These are phyloP conservation scores for Pseudoperonospora humuli DNA, from an alignment of 352 stramenopile genomes.

Conservation along the genomic window DNA sequence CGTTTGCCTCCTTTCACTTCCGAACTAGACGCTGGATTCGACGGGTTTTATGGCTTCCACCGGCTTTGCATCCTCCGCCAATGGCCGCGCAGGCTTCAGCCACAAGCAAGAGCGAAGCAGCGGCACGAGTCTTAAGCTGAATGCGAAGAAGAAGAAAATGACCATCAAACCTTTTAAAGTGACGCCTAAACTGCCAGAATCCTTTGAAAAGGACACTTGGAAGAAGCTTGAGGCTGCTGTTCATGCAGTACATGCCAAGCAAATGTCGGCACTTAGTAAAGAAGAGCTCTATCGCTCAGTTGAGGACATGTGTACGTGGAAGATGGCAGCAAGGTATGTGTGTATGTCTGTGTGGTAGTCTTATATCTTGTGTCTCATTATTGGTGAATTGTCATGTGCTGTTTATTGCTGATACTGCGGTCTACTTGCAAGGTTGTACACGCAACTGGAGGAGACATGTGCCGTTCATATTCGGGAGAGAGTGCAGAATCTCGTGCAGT, in stretches of 20 bases:
- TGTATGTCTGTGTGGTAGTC: neutral
- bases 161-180: slow-evolving; percentile 83
- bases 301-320: slow-evolving; percentile 91
- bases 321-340: slow-evolving; percentile 65
- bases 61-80: slow-evolving; percentile 15
- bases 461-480: slow-evolving; percentile 48
- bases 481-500: slow-evolving; percentile 53
- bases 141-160: slow-evolving; percentile 68
- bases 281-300: slow-evolving; percentile 82
- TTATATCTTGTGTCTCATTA: neutral
- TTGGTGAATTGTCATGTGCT: neutral
- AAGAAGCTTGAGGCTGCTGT: slow-evolving; percentile 58
- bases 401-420: neutral
- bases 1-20: neutral
- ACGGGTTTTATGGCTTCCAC: slow-evolving; percentile 20
- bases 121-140: slow-evolving; percentile 14
- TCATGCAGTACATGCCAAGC: slow-evolving; percentile 54
- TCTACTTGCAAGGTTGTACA: slow-evolving; percentile 65
- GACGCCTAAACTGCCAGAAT: slow-evolving; percentile 58
- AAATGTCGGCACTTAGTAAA: slow-evolving; percentile 52
- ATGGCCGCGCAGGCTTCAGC: slow-evolving; percentile 21
- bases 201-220: slow-evolving; percentile 79
- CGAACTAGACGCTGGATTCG: neutral
- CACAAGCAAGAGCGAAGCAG: slow-evolving; percentile 28
- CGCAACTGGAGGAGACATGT: slow-evolving; percentile 60